Conservation (phyloP, 2,329 filamentous ascomycete genomes). For the Sphaerostilbella broomeana region DNA sequence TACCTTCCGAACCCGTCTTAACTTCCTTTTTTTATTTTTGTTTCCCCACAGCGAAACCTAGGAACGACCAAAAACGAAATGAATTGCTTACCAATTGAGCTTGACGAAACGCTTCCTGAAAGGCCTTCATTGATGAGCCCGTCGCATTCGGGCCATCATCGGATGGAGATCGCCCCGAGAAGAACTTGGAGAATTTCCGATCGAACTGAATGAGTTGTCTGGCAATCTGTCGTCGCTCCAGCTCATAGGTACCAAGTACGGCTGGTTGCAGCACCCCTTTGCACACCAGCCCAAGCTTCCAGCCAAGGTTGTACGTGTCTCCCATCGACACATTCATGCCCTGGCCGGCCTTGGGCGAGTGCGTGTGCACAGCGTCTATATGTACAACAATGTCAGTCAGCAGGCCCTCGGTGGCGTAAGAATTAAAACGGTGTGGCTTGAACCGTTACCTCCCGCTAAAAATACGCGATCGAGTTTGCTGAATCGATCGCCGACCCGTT, state of each 20-base stretch:
- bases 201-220: constrained; percentile 61
- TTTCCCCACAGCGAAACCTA: no score
- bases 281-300: constrained; percentile 45
- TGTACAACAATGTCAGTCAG: neutral
- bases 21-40: neutral
- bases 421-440: constrained; percentile 43
- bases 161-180: constrained; percentile 49
- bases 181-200: constrained; percentile 49
- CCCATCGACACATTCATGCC: constrained; percentile 70
- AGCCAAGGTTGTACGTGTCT: constrained; percentile 49
- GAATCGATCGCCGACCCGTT: constrained; percentile 54
- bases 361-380: constrained; percentile 47
- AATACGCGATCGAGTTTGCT: constrained; percentile 55
- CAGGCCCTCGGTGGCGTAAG: constrained; percentile 2
- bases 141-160: constrained; percentile 54
- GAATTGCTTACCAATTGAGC: constrained; percentile 32
- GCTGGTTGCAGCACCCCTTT: constrained; percentile 36
- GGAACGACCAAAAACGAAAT: no score
- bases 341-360: constrained; percentile 58
- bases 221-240: constrained; percentile 52
- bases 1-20: neutral
- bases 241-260: constrained; percentile 44
- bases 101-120: constrained; percentile 54
- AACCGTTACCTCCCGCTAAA: constrained; percentile 52
- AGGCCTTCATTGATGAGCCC: constrained; percentile 56